Evolutionary conservation across 805 yeast species (phyloP).

Genomic region (Sungouiella thailandica): DNA sequence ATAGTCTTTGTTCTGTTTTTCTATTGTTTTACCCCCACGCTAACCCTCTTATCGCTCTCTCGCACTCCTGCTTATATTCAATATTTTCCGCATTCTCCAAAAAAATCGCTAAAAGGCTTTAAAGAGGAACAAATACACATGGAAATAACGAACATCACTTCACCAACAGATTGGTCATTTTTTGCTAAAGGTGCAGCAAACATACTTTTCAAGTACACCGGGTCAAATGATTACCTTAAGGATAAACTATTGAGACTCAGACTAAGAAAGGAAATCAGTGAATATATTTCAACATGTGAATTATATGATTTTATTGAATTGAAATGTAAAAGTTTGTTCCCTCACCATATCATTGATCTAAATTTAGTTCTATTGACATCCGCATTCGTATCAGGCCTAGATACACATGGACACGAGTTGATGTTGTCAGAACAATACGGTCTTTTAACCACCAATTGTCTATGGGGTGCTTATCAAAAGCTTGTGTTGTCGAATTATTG

Average conservation of each 20-base stretch:
- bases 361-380: slow-evolving; percentile 27
- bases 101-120: too few relatives aligned
- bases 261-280: slow-evolving; percentile 28
- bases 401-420: slow-evolving; percentile 21
- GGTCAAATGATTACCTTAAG: slow-evolving; percentile 25
- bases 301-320: slow-evolving; percentile 36
- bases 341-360: slow-evolving; percentile 26
- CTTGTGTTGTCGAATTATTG: slow-evolving; percentile 31
- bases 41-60: too few relatives aligned
- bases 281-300: slow-evolving; percentile 35
- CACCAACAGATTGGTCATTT: slow-evolving; percentile 36
- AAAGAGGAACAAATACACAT: too few relatives aligned
- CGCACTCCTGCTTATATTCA: too few relatives aligned
- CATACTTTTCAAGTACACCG: slow-evolving; percentile 39
- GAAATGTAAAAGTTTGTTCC: slow-evolving; percentile 27
- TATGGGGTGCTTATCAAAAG: slow-evolving; percentile 27
- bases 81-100: too few relatives aligned
- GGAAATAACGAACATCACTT: slow-evolving; percentile 33
- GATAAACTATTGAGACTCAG: slow-evolving; percentile 37
- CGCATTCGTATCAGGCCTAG: slow-evolving; percentile 26
- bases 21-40: too few relatives aligned
- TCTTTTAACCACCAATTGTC: slow-evolving; percentile 37
- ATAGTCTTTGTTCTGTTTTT: too few relatives aligned
- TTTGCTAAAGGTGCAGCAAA: slow-evolving; percentile 48
- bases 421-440: slow-evolving; percentile 41